Evolutionary conservation across 352 stramenopile genomes (phyloP).

Genomic region (Phytopythium sindhum): DNA sequence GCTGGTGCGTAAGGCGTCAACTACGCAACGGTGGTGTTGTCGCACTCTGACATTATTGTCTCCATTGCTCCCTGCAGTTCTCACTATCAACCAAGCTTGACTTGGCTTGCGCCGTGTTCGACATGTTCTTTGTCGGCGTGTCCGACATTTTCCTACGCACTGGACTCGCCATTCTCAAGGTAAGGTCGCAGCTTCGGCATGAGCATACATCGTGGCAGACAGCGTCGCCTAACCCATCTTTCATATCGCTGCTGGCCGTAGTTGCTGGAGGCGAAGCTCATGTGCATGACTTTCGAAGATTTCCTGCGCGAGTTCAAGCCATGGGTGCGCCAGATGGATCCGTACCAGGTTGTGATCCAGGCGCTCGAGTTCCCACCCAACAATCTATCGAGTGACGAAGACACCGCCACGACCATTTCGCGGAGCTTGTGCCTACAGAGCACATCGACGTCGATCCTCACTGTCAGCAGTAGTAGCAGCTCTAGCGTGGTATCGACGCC

Average conservation of each 20-base stretch:
- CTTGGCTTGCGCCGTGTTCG: constrained; percentile 77
- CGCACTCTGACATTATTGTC: not conserved
- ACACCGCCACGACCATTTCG: constrained; percentile 57
- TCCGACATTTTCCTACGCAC: constrained; percentile 81
- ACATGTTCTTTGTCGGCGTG: constrained; percentile 80
- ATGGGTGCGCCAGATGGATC: constrained; percentile 66
- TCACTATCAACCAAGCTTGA: constrained; percentile 81
- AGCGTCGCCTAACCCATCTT: not conserved
- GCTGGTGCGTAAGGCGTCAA: constrained; percentile 26
- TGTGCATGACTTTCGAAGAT: constrained; percentile 84
- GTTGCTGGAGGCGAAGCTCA: constrained; percentile 69
- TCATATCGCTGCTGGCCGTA: not conserved
- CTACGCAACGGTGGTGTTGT: not conserved
- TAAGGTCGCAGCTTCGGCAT: constrained; percentile 6
- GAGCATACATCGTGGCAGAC: not conserved
- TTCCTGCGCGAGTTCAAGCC: constrained; percentile 83
- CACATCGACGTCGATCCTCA: constrained; percentile 7
- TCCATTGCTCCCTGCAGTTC: constrained; percentile 32
- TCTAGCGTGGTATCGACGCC: constrained; percentile 18
- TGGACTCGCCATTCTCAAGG: constrained; percentile 75
- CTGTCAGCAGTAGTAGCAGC: constrained; percentile 21
- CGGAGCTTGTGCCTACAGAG: constrained; percentile 41
- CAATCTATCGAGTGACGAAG: constrained; percentile 36
- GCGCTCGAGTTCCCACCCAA: constrained; percentile 57
- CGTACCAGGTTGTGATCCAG: constrained; percentile 68